These are phyloP conservation scores for Fusarium fujikuroi DNA, from an alignment of 2,329 filamentous ascomycete species.

Conservation along the genomic window DNA sequence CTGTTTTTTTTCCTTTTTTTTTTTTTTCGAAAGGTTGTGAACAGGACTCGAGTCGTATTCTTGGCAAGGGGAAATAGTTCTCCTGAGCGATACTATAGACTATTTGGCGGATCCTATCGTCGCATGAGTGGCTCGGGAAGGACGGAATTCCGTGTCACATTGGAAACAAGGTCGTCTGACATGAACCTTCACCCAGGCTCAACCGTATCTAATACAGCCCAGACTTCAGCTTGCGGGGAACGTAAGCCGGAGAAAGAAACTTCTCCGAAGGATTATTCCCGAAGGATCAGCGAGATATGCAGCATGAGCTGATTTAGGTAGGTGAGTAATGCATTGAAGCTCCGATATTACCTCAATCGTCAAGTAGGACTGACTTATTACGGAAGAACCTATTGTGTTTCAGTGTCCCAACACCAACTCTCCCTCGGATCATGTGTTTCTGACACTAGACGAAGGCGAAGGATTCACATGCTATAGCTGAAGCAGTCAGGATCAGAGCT, in stretches of 20 bases:
- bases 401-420: background rate
- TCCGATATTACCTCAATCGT: background rate
- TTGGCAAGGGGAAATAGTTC: rapidly evolving
- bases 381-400: background rate
- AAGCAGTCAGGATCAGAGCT: background rate
- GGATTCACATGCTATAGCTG: background rate
- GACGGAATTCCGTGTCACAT: background rate
- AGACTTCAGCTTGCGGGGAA: background rate
- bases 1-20: too few relatives aligned
- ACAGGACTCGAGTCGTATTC: rapidly evolving
- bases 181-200: background rate
- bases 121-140: rapidly evolving
- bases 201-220: background rate
- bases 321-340: background rate
- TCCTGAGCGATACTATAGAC: rapidly evolving
- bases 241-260: background rate
- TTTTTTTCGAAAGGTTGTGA: rapidly evolving
- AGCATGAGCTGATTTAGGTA: background rate
- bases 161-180: background rate
- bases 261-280: background rate
- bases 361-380: background rate
- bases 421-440: background rate
- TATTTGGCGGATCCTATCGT: rapidly evolving
- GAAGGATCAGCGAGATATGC: background rate
- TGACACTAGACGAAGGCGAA: background rate